Conservation (phyloP, 768 basidiomycete genomes). For the Psilocybe cubensis region DNA sequence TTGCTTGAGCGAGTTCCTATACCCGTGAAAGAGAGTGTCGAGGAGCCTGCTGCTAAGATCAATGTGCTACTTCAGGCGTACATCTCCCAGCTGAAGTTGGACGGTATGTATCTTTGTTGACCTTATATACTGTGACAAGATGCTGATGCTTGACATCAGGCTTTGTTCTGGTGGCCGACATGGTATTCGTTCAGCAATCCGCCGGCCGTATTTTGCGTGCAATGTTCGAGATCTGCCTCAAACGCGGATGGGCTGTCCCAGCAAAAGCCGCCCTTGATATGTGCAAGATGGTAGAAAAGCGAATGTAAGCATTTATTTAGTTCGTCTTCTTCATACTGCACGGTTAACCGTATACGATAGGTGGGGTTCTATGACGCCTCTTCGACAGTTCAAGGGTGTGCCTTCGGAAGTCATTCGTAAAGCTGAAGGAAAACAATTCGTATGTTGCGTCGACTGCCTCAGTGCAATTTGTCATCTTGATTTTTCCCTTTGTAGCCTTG, state of each 20-base stretch:
- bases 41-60: conserved; percentile 96
- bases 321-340: not conserved
- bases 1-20: conserved; percentile 94
- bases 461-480: not conserved
- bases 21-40: conserved; percentile 94
- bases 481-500: conserved; percentile 61
- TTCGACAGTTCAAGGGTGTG: conserved; percentile 93
- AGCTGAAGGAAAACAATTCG: conserved; percentile 98
- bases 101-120: conserved; percentile 49
- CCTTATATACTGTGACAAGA: not conserved
- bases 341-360: conserved; percentile 37
- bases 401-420: conserved; percentile 85
- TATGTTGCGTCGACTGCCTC: conserved; percentile 34
- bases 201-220: conserved; percentile 96
- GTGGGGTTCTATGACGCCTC: conserved; percentile 98
- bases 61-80: conserved; percentile 95
- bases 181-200: conserved; percentile 97
- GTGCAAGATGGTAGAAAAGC: conserved; percentile 94
- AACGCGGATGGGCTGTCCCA: conserved; percentile 96
- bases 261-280: conserved; percentile 90
- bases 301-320: conserved; percentile 56
- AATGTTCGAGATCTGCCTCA: conserved; percentile 96
- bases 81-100: conserved; percentile 92
- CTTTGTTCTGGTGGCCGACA: conserved; percentile 85
- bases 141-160: conserved; percentile 38